phyloP scores from a whole-genome alignment of 768 basidiomycete species.

The Podaxis rugospora region DNA sequence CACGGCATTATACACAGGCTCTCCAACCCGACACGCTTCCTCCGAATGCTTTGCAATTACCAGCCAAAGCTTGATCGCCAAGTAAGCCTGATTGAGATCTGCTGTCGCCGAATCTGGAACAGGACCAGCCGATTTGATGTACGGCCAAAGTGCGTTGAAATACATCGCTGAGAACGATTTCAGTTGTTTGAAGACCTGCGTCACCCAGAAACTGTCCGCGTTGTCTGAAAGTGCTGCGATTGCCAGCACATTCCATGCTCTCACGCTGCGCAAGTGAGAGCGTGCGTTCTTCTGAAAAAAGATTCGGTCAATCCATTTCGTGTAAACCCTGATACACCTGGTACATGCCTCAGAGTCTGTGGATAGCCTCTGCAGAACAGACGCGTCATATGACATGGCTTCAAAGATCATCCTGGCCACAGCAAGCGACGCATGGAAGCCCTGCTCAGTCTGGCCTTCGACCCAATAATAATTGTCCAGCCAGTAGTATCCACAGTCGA shows the following conservation, averaged over 20 bases:
- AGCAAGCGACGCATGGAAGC: constrained; percentile 48
- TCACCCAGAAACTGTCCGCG: constrained; percentile 27
- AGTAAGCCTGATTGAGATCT: constrained; percentile 66
- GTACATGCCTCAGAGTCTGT: constrained; percentile 31
- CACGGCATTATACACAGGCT: constrained; percentile 33
- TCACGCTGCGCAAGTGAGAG: constrained; percentile 32
- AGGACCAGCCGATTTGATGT: constrained; percentile 30
- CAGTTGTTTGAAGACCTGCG: constrained; percentile 46
- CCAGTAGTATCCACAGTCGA: constrained; percentile 49
- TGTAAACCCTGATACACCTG: background rate
- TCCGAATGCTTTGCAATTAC: constrained; percentile 42
- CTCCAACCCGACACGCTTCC: constrained; percentile 17
- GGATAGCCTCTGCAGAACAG: constrained; percentile 35
- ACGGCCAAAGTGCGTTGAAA: constrained; percentile 38
- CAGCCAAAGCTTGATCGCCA: constrained; percentile 69
- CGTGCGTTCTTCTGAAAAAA: background rate
- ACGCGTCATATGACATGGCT: constrained; percentile 39
- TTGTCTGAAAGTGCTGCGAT: constrained; percentile 47
- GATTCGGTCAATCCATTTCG: constrained; percentile 10
- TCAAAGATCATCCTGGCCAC: constrained; percentile 51
- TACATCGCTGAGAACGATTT: constrained; percentile 45
- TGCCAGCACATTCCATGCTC: constrained; percentile 63
- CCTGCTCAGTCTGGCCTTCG: constrained; percentile 42
- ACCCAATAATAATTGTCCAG: constrained; percentile 45
- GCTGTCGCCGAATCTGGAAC: constrained; percentile 41